Base-by-base conservation (phyloP, 495 filamentous ascomycete species). In the Penicillium desertorum region DNA sequence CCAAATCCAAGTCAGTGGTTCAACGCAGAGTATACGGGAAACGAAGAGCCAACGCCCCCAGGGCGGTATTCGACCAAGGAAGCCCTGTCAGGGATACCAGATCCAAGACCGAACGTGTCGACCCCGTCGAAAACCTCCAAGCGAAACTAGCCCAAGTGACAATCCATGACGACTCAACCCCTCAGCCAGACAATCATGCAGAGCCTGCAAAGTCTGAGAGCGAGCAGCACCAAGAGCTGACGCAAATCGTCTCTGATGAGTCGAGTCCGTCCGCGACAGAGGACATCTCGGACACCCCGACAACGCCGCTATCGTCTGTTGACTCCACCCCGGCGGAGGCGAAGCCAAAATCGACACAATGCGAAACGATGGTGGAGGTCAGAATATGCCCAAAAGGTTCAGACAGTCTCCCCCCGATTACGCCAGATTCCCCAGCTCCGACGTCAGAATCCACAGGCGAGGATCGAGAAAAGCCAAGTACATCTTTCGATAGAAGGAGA, bases 11-110 rank as follows among this genome's bases (percentile, higher is more conserved):
- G 22, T 65, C 67, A 1, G 58, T 64, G 19, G 57, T 65, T 9
- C 71, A 71, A 45, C 65, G 65, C 50, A 68, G 61, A 56, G 76
- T 79, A 16, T 79, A 79, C 36, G 76, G 76, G 10, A 79, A 79
- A 48, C 66, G 73, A 46, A 72, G 58, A 44, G 71, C 57, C 22
- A 72, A 75, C 63, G 73, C 76, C 2, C 65, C 76, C 2, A 62
- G 71, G 29, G 74, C 76, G 6, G 73, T 78, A 0, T 73, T 79
- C 32, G 75, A 76, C 9, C 61, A 76, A 41, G 58, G 63, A 19
- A 78, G 75, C 45, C 76, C 75, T 3, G 59, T 57, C 12, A 72
- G 56, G n/a, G 32, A 39, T 7, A 19, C 34, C 29, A 47, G 29
- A 45, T 37, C 39, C 11, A 57, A 61, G 16, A 30, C 45, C 29